Evolutionary conservation across 2,329 filamentous ascomycete genomes (phyloP).

Genomic region (Neonectria magnoliae): DNA sequence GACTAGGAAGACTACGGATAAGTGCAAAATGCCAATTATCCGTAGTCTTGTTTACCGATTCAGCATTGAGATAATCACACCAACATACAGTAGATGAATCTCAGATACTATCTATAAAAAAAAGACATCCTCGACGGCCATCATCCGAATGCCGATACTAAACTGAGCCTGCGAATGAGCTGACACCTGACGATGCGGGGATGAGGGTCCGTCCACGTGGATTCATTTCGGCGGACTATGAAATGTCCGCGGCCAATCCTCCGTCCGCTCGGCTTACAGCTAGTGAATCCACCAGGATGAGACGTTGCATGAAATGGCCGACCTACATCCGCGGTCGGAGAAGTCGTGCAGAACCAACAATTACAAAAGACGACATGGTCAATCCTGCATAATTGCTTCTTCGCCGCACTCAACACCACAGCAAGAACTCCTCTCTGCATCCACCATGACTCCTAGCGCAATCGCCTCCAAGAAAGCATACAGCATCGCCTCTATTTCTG

Average conservation of each 20-base stretch:
- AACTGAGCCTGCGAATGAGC: neutral
- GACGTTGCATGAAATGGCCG: slow-evolving; percentile 25
- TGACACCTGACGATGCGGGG: slow-evolving; percentile 1
- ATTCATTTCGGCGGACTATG: slow-evolving; percentile 15
- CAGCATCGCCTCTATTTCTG: slow-evolving; percentile 68
- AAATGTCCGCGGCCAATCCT: slow-evolving; percentile 27
- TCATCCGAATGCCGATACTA: neutral
- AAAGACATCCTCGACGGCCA: neutral
- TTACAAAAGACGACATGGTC: slow-evolving; percentile 28
- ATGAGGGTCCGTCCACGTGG: slow-evolving; percentile 2
- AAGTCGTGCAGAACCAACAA: neutral
- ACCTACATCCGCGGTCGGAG: slow-evolving; percentile 20
- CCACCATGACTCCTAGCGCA: slow-evolving; percentile 39
- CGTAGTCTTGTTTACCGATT: too few relatives aligned
- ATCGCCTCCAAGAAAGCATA: slow-evolving; percentile 49
- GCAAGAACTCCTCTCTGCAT: neutral
- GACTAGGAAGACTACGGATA: neutral
- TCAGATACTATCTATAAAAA: neutral
- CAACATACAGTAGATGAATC: neutral
- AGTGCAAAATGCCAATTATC: neutral
- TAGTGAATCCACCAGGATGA: slow-evolving; percentile 4
- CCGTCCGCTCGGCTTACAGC: slow-evolving; percentile 21
- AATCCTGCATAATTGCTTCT: slow-evolving; percentile 13
- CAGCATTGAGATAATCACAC: neutral
- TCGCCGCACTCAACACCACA: slow-evolving; percentile 1